Evolutionary conservation across 2,329 filamentous ascomycete species (phyloP).

Genomic region (Diaporthe batatas): DNA sequence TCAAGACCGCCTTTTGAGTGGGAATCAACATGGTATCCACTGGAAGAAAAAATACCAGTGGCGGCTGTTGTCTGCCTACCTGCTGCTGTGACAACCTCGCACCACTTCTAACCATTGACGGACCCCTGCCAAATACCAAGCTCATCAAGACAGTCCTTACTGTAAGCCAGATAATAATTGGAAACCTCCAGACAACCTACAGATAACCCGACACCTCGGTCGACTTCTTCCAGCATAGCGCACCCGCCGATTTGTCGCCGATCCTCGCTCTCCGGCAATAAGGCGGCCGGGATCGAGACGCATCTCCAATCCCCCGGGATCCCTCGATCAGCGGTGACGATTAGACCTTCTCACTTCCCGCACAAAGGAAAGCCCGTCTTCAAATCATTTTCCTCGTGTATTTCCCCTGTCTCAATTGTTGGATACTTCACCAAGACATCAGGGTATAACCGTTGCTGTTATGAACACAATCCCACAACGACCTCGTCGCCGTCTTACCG

Average conservation of each 20-base stretch:
- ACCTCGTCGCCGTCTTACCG: conserved; percentile 4
- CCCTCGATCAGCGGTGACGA: conserved; percentile 32
- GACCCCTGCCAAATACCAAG: neutral
- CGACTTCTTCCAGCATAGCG: conserved; percentile 7
- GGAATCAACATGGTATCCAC: neutral
- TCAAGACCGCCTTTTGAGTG: neutral
- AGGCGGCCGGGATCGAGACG: conserved; percentile 33
- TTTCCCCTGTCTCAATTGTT: neutral
- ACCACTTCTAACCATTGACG: neutral
- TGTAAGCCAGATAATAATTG: neutral
- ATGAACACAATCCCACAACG: conserved; percentile 34
- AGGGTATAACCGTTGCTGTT: conserved; percentile 15
- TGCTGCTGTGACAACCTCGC: neutral
- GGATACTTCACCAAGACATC: neutral
- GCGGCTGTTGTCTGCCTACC: neutral
- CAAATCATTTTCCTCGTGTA: neutral
- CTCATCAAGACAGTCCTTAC: neutral
- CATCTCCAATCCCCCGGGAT: conserved; percentile 18
- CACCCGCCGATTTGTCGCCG: conserved; percentile 33
- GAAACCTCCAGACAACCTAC: neutral
- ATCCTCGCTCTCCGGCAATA: conserved; percentile 39
- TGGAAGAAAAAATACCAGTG: neutral
- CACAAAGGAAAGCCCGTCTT: conserved; percentile 18
- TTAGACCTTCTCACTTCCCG: conserved; percentile 26
- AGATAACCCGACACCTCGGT: neutral